phyloP scores from a whole-genome alignment of 164 flowering plant species.

The Nelumbo lutea region DNA sequence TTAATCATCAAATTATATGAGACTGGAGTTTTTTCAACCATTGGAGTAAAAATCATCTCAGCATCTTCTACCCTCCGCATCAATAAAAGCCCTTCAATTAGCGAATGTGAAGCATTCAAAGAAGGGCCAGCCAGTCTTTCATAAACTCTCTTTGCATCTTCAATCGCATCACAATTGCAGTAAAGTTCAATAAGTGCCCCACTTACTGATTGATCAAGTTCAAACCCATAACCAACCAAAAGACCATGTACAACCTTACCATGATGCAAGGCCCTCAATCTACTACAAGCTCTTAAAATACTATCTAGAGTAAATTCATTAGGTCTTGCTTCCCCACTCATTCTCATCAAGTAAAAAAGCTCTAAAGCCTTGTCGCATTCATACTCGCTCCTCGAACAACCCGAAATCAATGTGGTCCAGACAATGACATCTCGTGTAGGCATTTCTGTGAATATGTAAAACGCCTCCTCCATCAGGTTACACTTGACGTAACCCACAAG shows the following conservation, averaged over 20 bases:
- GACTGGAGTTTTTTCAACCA: slow-evolving; percentile 27
- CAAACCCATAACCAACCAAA: slow-evolving; percentile 41
- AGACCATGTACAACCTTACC: slow-evolving; percentile 58
- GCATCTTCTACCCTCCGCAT: slow-evolving; percentile 50
- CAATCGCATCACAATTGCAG: slow-evolving; percentile 37
- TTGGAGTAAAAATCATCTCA: slow-evolving; percentile 30
- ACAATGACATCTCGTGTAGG: slow-evolving; percentile 41
- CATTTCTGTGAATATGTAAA: slow-evolving; percentile 38
- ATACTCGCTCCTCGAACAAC: slow-evolving; percentile 43
- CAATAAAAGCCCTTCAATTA: slow-evolving; percentile 40
- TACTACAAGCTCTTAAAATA: slow-evolving; percentile 52
- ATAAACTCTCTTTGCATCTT: slow-evolving; percentile 44
- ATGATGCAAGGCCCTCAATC: slow-evolving; percentile 19
- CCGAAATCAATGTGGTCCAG: slow-evolving; percentile 63
- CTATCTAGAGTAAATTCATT: slow-evolving; percentile 67
- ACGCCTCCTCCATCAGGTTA: slow-evolving; percentile 42
- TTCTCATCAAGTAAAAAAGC: slow-evolving; percentile 53
- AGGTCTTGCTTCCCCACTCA: slow-evolving; percentile 36
- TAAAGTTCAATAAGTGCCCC: slow-evolving; percentile 59
- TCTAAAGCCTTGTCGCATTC: slow-evolving; percentile 44
- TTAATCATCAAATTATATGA: slow-evolving; percentile 66
- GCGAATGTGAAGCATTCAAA: slow-evolving; percentile 40
- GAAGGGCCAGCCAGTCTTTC: slow-evolving; percentile 22
- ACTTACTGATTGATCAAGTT: slow-evolving; percentile 37
- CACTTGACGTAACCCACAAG: slow-evolving; percentile 54